Evolutionary conservation across 192 early-diverging fungal genomes (phyloP), one percentile per base, ranked within the genome.

Genomic region (Diversispora eburnea): DNA sequence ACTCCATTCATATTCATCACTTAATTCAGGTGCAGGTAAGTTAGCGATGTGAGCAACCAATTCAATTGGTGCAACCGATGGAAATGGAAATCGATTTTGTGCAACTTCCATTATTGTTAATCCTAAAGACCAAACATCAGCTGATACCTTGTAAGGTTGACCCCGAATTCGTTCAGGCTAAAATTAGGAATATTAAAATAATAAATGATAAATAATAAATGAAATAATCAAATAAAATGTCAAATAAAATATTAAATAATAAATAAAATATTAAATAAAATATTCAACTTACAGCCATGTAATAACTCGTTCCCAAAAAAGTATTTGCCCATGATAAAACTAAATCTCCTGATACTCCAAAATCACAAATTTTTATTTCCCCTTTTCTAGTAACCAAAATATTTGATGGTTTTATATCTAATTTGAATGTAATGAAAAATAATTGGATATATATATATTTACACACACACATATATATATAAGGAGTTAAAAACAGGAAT

Each of bases 371-470:
- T 76, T 99, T 99, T 75, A 99, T 91, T 73, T 94, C 86, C 17
- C 98, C 98, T 5, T 83, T 79, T 56, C 88, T 86, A 41, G 97
- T 95, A 8, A 98, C 84, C 61, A 99, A 78, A 72, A 99, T 96
- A 79, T 99, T 99, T 42, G 94, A 96, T 8, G 98, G 98, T 82
- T 99, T 99, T 77, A 99, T 88, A 75, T 99, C 98, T 95, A 57
- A 4, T 46, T 15, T 5, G 54, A 57, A 39, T 73, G 55, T 6
- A 67, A 59, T 17, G 45, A 41, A 76, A 72, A 48, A 67, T 17
- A 72, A 7, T 0, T 5, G 10, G 65, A 55, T 67, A 20, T 49
- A 48, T n/a, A 54, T n/a, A 61, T 22, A 2, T 17, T 9, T 13
- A 33, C 39, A 17, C 13, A 79, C 10, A 74, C 25, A 20, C 39